Percentiles rank a stretch among this genome's conserved stretches.
phyloP scores from a whole-genome alignment of 176 grass and related monocot species.

The Triticum monococcum region DNA sequence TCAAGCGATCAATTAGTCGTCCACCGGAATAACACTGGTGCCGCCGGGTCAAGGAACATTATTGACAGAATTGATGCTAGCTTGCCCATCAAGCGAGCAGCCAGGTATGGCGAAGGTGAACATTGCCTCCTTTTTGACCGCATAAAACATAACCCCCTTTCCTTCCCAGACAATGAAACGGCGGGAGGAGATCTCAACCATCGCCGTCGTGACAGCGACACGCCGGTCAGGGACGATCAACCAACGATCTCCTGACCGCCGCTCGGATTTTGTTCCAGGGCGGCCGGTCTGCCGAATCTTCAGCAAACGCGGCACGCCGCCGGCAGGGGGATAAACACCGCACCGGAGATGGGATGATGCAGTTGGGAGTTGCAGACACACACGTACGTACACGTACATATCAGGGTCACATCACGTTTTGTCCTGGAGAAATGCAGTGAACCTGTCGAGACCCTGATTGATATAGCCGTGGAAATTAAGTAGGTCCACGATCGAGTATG shows the following conservation, averaged over 20 bases:
- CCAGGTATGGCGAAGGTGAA: background rate
- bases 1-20: no score
- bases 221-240: no score
- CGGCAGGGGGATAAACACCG: no score
- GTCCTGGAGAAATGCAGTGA: background rate
- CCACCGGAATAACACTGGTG: background rate
- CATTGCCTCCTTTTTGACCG: background rate
- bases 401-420: background rate
- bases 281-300: background rate
- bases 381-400: background rate
- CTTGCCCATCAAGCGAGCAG: background rate
- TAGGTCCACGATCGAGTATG: no score
- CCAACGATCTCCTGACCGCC: background rate
- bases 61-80: background rate
- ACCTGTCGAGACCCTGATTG: background rate
- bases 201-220: background rate
- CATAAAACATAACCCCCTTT: background rate
- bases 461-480: no score
- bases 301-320: constrained; percentile 23
- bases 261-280: constrained; percentile 3
- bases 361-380: no score
- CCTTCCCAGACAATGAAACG: background rate
- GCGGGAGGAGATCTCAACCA: background rate
- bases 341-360: no score
- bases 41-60: background rate